A percentile compares a stretch with the other conserved stretches of the same genome.
Evolutionary conservation across 352 stramenopile genomes (phyloP).

Genomic region (Halophytophthora polymorphica): DNA sequence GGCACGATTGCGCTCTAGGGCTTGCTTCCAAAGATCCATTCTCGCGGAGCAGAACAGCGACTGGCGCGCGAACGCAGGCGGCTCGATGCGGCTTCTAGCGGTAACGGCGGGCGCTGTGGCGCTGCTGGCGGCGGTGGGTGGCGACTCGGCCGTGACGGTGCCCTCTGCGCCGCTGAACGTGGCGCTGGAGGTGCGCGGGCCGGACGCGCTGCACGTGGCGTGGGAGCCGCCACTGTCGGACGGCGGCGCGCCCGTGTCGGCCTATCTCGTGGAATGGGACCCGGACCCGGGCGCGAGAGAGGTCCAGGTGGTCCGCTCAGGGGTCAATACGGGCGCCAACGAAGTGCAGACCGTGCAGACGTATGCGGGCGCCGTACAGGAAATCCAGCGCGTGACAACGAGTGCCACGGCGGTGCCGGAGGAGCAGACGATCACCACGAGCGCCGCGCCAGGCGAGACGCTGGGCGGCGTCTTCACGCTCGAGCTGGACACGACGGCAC

Average conservation of each 20-base stretch:
- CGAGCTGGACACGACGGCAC: conserved; percentile 85
- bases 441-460: conserved; percentile 73
- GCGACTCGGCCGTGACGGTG: conserved; percentile 12
- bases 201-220: conserved; percentile 62
- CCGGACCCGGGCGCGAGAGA: conserved; percentile 85
- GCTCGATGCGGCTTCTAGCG: background rate
- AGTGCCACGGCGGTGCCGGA: conserved; percentile 54
- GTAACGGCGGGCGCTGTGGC: background rate
- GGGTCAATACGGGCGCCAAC: conserved; percentile 87
- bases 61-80: too few species aligned
- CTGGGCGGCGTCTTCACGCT: conserved; percentile 90
- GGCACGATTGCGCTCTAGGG: too few species aligned
- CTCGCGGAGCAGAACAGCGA: too few species aligned
- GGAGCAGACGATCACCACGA: conserved; percentile 87
- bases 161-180: conserved; percentile 64
- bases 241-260: conserved; percentile 71
- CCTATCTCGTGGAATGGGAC: conserved; percentile 91
- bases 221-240: conserved; percentile 75
- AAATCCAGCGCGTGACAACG: conserved; percentile 87
- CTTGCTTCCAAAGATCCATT: too few species aligned
- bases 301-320: conserved; percentile 84
- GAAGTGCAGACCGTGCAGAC: conserved; percentile 93
- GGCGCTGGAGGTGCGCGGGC: conserved; percentile 57
- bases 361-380: conserved; percentile 76
- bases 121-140: conserved; percentile 2